phyloP scores from a whole-genome alignment of 139 green algal genomes.

The Klebsormidium nitens region DNA sequence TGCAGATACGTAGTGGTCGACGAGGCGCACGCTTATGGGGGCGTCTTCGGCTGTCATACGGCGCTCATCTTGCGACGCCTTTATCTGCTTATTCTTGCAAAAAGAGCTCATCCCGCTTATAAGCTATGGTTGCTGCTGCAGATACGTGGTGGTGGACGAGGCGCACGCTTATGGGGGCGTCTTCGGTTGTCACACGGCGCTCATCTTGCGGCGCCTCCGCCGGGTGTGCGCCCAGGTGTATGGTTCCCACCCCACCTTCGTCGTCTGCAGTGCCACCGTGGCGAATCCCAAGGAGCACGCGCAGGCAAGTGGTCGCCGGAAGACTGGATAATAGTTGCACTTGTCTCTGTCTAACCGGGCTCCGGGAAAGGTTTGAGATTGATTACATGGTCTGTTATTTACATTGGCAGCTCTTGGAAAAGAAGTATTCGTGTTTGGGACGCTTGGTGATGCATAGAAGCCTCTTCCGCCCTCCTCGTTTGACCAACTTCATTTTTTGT shows the following conservation, averaged over 20 bases:
- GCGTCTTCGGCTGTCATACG: conserved; percentile 87
- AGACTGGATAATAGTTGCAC: too few species aligned
- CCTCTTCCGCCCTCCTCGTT: background rate
- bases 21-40: conserved; percentile 72
- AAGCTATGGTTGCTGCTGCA: too few species aligned
- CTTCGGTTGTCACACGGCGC: conserved; percentile 81
- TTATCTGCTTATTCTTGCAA: too few species aligned
- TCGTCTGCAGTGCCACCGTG: conserved; percentile 76
- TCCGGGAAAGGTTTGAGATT: too few species aligned
- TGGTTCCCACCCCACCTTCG: conserved; percentile 48
- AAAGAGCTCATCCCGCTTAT: background rate
- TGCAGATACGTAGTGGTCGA: conserved; percentile 75
- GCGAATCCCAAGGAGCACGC: conserved; percentile 76
- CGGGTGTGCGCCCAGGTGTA: conserved; percentile 63
- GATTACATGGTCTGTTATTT: too few species aligned
- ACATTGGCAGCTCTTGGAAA: background rate
- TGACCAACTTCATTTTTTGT: too few species aligned
- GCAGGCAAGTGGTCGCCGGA: background rate
- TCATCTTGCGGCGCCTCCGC: conserved; percentile 79
- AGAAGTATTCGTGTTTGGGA: conserved; percentile 3
- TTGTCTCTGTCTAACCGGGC: too few species aligned
- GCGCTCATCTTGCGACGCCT: conserved; percentile 81
- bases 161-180: conserved; percentile 72
- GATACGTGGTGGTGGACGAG: conserved; percentile 85
- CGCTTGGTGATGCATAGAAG: background rate